Evolutionary conservation across 1,139 yeast species (phyloP).

Genomic region (Scheffersomyces parashehatae): DNA sequence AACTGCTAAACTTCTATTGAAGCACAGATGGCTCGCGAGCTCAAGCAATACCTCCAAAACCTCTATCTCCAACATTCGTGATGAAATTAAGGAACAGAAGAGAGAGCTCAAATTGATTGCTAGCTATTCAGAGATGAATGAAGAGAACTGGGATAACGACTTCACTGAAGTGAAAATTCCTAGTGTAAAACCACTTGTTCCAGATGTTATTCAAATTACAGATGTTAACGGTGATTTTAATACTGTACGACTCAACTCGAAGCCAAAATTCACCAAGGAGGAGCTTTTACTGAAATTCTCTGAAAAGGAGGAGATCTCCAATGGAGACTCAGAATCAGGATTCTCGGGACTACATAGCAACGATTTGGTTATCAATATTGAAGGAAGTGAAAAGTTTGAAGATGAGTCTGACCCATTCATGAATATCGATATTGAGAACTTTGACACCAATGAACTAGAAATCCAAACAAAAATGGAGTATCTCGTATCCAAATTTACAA

Average conservation of each 20-base stretch:
- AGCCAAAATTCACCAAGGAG: constrained; percentile 17
- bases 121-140: constrained; percentile 27
- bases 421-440: constrained; percentile 40
- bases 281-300: constrained; percentile 33
- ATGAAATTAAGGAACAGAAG: constrained; percentile 7
- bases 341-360: constrained; percentile 4
- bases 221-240: constrained; percentile 4
- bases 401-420: constrained; percentile 43
- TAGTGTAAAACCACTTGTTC: constrained; percentile 7
- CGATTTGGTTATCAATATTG: not conserved
- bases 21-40: constrained; percentile 63
- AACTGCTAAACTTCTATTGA: constrained; percentile 55
- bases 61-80: constrained; percentile 2
- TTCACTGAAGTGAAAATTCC: constrained; percentile 22
- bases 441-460: constrained; percentile 46
- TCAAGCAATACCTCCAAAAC: constrained; percentile 1
- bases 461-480: constrained; percentile 46
- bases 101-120: constrained; percentile 21
- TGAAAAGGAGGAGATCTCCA: constrained; percentile 25
- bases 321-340: constrained; percentile 14
- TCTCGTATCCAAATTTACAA: constrained; percentile 34
- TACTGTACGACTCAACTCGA: constrained; percentile 3
- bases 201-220: not conserved
- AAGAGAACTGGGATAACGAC: constrained; percentile 41
- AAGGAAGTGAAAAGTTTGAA: constrained; percentile 4